Percentiles rank a stretch among this genome's conserved stretches.
Evolutionary conservation across 345 rosid genomes (phyloP).

Genomic region (Rhizophora apiculata): DNA sequence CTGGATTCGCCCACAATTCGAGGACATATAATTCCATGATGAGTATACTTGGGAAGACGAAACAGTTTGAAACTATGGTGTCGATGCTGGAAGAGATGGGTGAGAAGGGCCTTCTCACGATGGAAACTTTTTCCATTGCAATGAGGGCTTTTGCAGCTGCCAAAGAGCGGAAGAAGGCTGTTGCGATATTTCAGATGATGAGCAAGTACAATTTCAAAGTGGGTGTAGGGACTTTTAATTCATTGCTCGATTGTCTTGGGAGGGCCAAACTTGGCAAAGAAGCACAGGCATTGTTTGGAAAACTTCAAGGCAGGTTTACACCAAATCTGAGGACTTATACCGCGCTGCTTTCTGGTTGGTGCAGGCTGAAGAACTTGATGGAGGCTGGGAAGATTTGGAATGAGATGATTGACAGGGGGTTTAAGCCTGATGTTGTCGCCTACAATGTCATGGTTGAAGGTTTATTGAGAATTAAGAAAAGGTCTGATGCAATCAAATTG

Average conservation of each 20-base stretch:
- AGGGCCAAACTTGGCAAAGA: conserved; percentile 83
- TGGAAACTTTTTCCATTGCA: conserved; percentile 72
- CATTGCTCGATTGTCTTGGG: conserved; percentile 76
- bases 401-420: conserved; percentile 74
- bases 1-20: conserved; percentile 61
- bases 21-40: conserved; percentile 73
- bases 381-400: conserved; percentile 94
- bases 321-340: conserved; percentile 76
- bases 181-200: conserved; percentile 86
- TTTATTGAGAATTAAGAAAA: conserved; percentile 57
- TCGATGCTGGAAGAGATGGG: conserved; percentile 91
- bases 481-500: conserved; percentile 75
- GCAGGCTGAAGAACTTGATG: conserved; percentile 70
- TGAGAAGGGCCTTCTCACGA: conserved; percentile 45
- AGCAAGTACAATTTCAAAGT: conserved; percentile 65
- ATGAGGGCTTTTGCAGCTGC: conserved; percentile 82
- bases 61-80: conserved; percentile 87
- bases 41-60: conserved; percentile 65
- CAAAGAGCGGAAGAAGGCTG: conserved; percentile 88
- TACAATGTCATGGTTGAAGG: conserved; percentile 82
- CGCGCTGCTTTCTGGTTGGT: conserved; percentile 78
- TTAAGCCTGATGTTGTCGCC: conserved; percentile 67
- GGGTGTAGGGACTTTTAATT: conserved; percentile 67
- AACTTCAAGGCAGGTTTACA: conserved; percentile 61
- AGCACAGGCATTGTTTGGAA: conserved; percentile 68